These are phyloP conservation scores for Hanseniaspora lindneri DNA, from an alignment of 805 yeast species.

Conservation along the genomic window DNA sequence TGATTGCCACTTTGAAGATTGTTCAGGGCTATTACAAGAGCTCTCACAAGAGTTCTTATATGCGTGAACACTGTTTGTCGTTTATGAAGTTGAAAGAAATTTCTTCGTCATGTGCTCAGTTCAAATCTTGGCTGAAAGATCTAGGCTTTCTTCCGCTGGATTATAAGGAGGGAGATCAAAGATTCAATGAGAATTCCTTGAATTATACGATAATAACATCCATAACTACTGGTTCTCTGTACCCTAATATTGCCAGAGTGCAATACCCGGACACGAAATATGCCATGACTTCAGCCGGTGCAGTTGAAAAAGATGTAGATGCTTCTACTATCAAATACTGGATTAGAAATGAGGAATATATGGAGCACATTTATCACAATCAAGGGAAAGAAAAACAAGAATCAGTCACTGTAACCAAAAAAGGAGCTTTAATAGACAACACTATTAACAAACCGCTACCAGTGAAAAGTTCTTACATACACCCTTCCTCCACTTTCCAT, in stretches of 20 bases:
- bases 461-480: conserved; percentile 63
- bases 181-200: conserved; percentile 38
- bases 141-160: conserved; percentile 59
- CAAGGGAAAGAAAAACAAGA: conserved; percentile 15
- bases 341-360: conserved; percentile 51
- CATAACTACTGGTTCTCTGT: conserved; percentile 65
- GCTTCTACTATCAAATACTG: conserved; percentile 60
- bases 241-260: conserved; percentile 72
- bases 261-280: conserved; percentile 74
- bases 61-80: conserved; percentile 50
- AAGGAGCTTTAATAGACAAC: conserved; percentile 16
- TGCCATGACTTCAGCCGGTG: conserved; percentile 57
- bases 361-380: conserved; percentile 23
- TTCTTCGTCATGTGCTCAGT: conserved; percentile 57
- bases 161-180: conserved; percentile 28
- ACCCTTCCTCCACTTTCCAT: conserved; percentile 74
- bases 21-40: conserved; percentile 39
- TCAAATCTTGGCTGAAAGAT: conserved; percentile 57
- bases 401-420: conserved; percentile 16
- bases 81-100: conserved; percentile 58
- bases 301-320: conserved; percentile 79
- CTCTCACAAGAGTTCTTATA: conserved; percentile 32
- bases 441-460: conserved; percentile 32
- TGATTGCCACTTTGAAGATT: conserved; percentile 53
- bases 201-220: conserved; percentile 48